Evolutionary conservation across 352 stramenopile genomes (phyloP).

Genomic region (Phytopythium litorale): DNA sequence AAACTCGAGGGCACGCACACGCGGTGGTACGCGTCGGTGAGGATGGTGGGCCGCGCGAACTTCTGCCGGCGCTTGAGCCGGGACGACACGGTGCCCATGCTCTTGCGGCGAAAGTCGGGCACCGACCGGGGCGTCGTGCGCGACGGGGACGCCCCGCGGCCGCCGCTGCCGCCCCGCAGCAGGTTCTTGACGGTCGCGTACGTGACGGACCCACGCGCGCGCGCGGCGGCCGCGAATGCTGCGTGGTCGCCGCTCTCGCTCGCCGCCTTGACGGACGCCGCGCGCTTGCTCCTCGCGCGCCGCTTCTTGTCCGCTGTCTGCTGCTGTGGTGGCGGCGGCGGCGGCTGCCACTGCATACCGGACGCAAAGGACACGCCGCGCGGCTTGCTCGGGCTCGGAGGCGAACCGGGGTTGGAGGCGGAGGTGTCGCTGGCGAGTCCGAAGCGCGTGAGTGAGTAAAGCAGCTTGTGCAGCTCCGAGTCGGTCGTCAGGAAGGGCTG

Average conservation of each 20-base stretch:
- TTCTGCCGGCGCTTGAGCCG: constrained; percentile 63
- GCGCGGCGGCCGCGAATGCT: neutral
- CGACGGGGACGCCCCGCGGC: constrained; percentile 8
- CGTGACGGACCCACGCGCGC: constrained; percentile 44
- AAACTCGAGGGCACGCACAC: constrained; percentile 35
- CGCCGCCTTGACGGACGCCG: neutral
- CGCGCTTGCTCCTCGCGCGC: neutral
- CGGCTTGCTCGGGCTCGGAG: neutral
- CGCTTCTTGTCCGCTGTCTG: neutral
- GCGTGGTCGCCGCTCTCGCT: constrained; percentile 6
- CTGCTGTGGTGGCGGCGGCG: neutral
- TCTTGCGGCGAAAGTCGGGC: constrained; percentile 35
- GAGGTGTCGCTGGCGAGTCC: constrained; percentile 28
- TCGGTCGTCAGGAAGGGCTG: constrained; percentile 16
- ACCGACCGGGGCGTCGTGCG: constrained; percentile 31
- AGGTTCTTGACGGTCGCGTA: constrained; percentile 61
- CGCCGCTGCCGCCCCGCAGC: constrained; percentile 37
- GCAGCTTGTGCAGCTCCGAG: constrained; percentile 57
- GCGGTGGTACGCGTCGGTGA: constrained; percentile 62
- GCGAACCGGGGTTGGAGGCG: neutral
- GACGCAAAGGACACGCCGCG: constrained; percentile 5
- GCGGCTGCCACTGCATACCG: neutral
- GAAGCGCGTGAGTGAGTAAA: constrained; percentile 58
- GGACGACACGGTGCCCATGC: constrained; percentile 59
- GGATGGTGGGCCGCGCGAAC: constrained; percentile 54